Conservation (phyloP, 108 stramenopile genomes). For the Cyclotella baltica region DNA sequence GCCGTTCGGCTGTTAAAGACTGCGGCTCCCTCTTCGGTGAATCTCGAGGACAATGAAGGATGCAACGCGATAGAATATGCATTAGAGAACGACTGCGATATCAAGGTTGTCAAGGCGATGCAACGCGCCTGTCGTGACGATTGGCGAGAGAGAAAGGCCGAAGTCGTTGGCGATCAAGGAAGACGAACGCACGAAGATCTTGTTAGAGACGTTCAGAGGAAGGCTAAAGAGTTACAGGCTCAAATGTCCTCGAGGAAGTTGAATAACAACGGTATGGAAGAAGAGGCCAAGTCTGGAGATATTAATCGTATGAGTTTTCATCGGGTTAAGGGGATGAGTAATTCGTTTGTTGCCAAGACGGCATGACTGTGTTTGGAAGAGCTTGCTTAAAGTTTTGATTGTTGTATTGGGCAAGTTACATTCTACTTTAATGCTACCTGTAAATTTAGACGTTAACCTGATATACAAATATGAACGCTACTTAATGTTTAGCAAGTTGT, state of each 20-base stretch:
- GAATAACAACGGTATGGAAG: not conserved
- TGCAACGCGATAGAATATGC: constrained; percentile 44
- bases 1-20: constrained; percentile 20
- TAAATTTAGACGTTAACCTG: too few species aligned
- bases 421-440: too few species aligned
- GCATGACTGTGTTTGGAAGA: not conserved
- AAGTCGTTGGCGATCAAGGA: not conserved
- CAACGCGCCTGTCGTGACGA: constrained; percentile 40
- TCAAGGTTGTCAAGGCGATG: constrained; percentile 36
- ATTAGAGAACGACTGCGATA: constrained; percentile 23
- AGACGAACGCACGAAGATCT: constrained; percentile 25
- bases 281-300: not conserved
- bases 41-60: constrained; percentile 39
- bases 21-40: constrained; percentile 28
- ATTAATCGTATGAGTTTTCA: constrained; percentile 1
- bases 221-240: constrained; percentile 12
- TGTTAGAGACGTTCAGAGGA: constrained; percentile 25
- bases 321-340: not conserved
- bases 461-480: too few species aligned
- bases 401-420: not conserved
- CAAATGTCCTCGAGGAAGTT: constrained; percentile 4
- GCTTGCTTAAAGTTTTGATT: not conserved
- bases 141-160: constrained; percentile 19
- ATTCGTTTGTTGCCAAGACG: constrained; percentile 9
- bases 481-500: too few species aligned